Conservation (phyloP, 495 filamentous ascomycete species). For the Hypoxylon lenormandii region DNA sequence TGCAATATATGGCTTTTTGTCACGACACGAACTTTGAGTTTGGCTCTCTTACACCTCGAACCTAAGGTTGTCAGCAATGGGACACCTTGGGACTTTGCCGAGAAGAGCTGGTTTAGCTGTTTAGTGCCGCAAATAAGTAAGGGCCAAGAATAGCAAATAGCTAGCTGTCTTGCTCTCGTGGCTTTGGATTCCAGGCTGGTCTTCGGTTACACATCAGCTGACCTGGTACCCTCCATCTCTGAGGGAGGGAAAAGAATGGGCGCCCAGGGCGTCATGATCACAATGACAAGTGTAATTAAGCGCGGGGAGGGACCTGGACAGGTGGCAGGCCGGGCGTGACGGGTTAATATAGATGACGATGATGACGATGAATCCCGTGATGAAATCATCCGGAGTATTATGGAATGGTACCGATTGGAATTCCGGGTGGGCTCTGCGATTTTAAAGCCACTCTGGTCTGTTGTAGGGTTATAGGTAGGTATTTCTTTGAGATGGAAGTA, state of each 20-base stretch:
- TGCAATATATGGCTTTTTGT: constrained; percentile 28
- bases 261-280: constrained; percentile 12
- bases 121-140: too few relatives aligned
- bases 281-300: constrained; percentile 21
- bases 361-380: constrained; percentile 40
- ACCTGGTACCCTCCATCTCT: constrained; percentile 24
- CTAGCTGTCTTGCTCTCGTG: constrained; percentile 24
- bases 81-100: constrained; percentile 18
- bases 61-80: not conserved
- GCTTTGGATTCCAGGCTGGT: constrained; percentile 4
- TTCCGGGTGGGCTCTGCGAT: constrained; percentile 11
- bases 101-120: not conserved
- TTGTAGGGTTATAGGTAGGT: too few relatives aligned
- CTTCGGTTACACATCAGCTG: constrained; percentile 32
- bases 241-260: not conserved
- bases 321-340: constrained; percentile 35
- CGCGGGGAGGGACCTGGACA: constrained; percentile 25
- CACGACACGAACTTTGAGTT: constrained; percentile 12
- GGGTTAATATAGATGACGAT: constrained; percentile 33
- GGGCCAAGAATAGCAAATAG: constrained; percentile 23
- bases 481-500: not conserved
- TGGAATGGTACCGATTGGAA: constrained; percentile 4
- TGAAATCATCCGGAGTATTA: constrained; percentile 37
- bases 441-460: not conserved
- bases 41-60: not conserved